A percentile compares a stretch with the other conserved stretches of the same genome.
These are phyloP conservation scores for Xanthoceras sorbifolium DNA, from an alignment of 345 rosid genomes.

Conservation along the genomic window DNA sequence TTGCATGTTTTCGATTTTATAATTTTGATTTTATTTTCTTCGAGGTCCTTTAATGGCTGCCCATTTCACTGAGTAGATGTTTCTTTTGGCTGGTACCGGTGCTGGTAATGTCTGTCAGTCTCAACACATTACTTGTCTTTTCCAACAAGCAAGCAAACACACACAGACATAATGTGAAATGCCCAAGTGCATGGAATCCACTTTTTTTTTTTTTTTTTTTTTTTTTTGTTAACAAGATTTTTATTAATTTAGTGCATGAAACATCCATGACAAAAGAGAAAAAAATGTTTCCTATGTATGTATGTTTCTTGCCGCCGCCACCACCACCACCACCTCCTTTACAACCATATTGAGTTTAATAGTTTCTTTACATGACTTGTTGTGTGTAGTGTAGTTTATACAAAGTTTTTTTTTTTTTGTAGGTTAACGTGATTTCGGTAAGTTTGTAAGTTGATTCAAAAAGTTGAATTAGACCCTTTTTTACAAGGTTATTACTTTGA, in stretches of 20 bases:
- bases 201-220: not conserved
- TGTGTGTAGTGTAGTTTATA: too few species aligned
- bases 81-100: not conserved
- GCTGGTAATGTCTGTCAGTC: slow-evolving; percentile 24
- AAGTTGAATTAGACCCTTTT: too few species aligned
- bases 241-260: not conserved
- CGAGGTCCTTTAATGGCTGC: slow-evolving; percentile 23
- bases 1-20: too few species aligned
- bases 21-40: not conserved
- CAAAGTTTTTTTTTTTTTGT: not conserved
- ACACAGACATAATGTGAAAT: not conserved
- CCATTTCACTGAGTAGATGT: slow-evolving; percentile 25
- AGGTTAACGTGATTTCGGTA: not conserved
- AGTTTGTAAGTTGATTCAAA: too few species aligned
- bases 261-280: not conserved
- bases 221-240: not conserved
- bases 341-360: too few species aligned
- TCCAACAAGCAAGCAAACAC: slow-evolving; percentile 22
- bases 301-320: not conserved
- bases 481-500: too few species aligned
- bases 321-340: not conserved
- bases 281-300: too few species aligned
- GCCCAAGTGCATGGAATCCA: slow-evolving; percentile 11
- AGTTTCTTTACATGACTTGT: too few species aligned
- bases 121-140: slow-evolving; percentile 13